These are phyloP conservation scores for Hanseniaspora opuntiae DNA, from an alignment of 805 yeast species.

Conservation along the genomic window DNA sequence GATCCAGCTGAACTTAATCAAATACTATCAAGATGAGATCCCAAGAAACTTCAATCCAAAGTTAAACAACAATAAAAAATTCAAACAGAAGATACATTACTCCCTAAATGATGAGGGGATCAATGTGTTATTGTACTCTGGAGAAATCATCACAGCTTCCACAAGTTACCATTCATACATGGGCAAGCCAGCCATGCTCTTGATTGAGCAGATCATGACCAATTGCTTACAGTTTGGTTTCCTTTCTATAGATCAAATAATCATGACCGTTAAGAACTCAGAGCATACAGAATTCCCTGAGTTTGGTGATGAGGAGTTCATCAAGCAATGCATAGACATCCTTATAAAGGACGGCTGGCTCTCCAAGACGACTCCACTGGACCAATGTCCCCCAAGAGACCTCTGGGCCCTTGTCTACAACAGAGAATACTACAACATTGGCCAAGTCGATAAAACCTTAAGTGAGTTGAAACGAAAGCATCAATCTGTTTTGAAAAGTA, in stretches of 20 bases:
- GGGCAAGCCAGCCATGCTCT: slow-evolving; percentile 15
- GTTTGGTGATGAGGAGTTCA: slow-evolving; percentile 15
- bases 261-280: slow-evolving; percentile 6
- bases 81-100: slow-evolving; percentile 33
- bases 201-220: slow-evolving; percentile 12
- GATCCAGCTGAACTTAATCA: slow-evolving; percentile 65
- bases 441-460: slow-evolving; percentile 28
- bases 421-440: slow-evolving; percentile 27
- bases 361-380: slow-evolving; percentile 31
- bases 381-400: slow-evolving; percentile 28
- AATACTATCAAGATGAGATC: slow-evolving; percentile 24
- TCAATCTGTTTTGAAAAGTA: slow-evolving; percentile 45
- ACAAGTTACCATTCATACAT: slow-evolving; percentile 26
- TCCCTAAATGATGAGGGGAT: slow-evolving; percentile 51
- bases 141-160: slow-evolving; percentile 51
- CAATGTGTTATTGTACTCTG: slow-evolving; percentile 54
- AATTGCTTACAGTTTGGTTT: slow-evolving; percentile 10
- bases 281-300: background rate
- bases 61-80: slow-evolving; percentile 7
- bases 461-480: slow-evolving; percentile 45
- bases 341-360: slow-evolving; percentile 40
- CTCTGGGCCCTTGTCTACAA: slow-evolving; percentile 31
- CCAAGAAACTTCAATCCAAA: slow-evolving; percentile 11
- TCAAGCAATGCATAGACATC: slow-evolving; percentile 9
- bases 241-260: slow-evolving; percentile 5